phyloP scores from a whole-genome alignment of 495 filamentous ascomycete species.

The Penicillium salamii region DNA sequence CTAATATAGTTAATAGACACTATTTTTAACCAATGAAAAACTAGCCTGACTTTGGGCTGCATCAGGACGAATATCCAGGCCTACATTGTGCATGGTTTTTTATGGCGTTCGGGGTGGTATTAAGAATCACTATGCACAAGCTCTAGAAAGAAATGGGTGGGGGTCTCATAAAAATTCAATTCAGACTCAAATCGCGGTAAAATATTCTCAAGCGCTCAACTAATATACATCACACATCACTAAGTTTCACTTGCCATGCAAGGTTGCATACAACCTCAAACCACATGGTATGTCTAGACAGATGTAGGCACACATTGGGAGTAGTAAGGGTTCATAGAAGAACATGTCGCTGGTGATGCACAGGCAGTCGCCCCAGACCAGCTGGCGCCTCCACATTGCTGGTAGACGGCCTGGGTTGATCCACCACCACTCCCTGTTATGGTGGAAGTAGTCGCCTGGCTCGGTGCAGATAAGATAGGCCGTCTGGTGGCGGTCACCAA shows the following conservation, averaged over 20 bases:
- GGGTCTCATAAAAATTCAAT: no score
- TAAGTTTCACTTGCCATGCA: background rate
- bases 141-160: no score
- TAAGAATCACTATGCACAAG: no score
- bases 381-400: slow-evolving; percentile 49
- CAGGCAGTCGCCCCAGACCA: slow-evolving; percentile 49
- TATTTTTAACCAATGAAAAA: no score
- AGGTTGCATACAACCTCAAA: background rate
- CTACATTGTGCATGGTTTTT: no score
- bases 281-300: background rate
- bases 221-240: background rate
- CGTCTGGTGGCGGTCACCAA: background rate
- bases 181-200: background rate
- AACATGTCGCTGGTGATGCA: slow-evolving; percentile 39
- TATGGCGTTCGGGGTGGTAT: no score
- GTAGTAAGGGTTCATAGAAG: slow-evolving; percentile 44
- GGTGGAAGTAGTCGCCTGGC: slow-evolving; percentile 5
- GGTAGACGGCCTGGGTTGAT: slow-evolving; percentile 30
- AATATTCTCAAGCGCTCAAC: background rate
- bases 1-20: no score
- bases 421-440: background rate
- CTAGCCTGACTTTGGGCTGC: no score
- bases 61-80: no score
- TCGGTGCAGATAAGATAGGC: background rate
- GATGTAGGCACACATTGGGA: slow-evolving; percentile 45